These are phyloP conservation scores for Przewalskia tangutica DNA, from an alignment of 257 asterid species.

Conservation along the genomic window DNA sequence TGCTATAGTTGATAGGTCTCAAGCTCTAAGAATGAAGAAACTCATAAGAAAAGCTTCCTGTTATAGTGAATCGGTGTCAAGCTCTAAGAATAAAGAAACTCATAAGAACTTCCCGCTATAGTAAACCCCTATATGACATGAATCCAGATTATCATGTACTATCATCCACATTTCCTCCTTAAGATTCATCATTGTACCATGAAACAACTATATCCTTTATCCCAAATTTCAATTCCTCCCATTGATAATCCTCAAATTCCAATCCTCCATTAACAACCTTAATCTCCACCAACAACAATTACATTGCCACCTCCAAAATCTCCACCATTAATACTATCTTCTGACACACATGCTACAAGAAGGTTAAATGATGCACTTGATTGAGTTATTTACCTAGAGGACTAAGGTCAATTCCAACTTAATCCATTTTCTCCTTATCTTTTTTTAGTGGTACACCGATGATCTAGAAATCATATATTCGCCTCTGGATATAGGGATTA, in stretches of 20 bases:
- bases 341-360: too few relatives aligned
- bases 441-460: too few relatives aligned
- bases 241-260: conserved; percentile 47
- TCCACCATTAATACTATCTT: conserved; percentile 14
- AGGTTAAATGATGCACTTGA: too few relatives aligned
- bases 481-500: neutral
- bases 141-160: neutral
- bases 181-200: conserved; percentile 29
- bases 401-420: too few relatives aligned
- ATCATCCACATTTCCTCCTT: neutral
- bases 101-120: neutral
- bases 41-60: neutral
- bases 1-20: neutral
- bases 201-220: conserved; percentile 41
- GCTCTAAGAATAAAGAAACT: neutral
- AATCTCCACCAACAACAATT: conserved; percentile 62
- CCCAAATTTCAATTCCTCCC: conserved; percentile 54
- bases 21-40: neutral
- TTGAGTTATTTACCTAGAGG: too few relatives aligned
- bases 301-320: conserved; percentile 42
- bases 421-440: too few relatives aligned
- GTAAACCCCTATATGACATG: neutral
- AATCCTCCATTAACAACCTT: conserved; percentile 40
- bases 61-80: neutral
- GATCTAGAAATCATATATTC: too few relatives aligned